Base-by-base conservation (phyloP, 2,329 filamentous ascomycete genomes). In the Pestalotiopsis sp. region DNA sequence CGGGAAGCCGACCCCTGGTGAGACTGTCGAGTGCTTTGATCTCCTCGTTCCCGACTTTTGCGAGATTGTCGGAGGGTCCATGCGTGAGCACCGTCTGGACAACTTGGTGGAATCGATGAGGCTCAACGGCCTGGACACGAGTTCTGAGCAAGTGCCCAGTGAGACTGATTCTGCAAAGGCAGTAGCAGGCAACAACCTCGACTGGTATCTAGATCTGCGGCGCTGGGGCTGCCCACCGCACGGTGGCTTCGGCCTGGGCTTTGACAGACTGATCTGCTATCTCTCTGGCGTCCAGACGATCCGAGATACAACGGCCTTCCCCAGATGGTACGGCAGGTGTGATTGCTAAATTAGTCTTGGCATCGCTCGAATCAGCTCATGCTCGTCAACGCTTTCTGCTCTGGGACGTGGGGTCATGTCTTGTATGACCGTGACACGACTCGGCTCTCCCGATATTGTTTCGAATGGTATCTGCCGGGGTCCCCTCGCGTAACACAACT, bases 201-300 rank as follows among this genome's bases (percentile, higher is more conserved):
- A 91, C 73, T 98, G 95, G 95, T 98, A 97, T 78, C 84, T 93
- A 27, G 94, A 98, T 79, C 86, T 98, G 70, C 90, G 95, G 70
- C 90, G 92, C 73, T 98, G 94, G 88, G 95, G 95, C n/a, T 95
- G 92, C 73, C 93, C 94, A 68, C 94, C 94, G 45, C 95, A 97
- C 75, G 95, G 95, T 57, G 95, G 95, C 1, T 98, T 97, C 78
- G 95, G 95, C 2, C 80, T 98, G 68, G 95, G 95, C 9, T 97
- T 97, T 77, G 95, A 98, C 83, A 89, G 95, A 67, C 86, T 97
- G 71, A 81, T 97, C 74, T 91, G 92, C 76, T 97, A 97, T 81
- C 84, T 98, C 67, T 89, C 92, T 39, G 94, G 94, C 11, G 90
- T 95, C 52, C 87, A 89, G 72, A 97, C 93, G 74, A 89, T 98